Conservation (phyloP, 371 early-diverging fungal species). For the Furculomyces boomerangus region DNA sequence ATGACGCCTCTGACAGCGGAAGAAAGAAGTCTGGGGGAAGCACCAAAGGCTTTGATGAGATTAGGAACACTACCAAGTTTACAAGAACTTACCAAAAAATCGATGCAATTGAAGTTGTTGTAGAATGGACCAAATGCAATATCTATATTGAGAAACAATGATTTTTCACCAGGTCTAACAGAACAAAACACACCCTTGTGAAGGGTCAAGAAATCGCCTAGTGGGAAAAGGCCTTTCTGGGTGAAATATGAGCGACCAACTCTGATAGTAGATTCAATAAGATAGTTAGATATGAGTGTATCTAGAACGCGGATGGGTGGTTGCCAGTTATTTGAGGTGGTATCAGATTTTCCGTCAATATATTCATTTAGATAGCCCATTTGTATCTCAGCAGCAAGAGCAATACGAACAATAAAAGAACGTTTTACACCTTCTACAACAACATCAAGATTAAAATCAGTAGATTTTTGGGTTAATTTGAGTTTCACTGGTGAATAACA, state of each 20-base stretch:
- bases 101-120: conserved; percentile 19
- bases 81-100: background rate
- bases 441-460: conserved; percentile 4
- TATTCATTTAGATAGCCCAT: conserved; percentile 32
- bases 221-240: conserved; percentile 28
- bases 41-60: background rate
- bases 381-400: conserved; percentile 33
- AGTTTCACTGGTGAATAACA: conserved; percentile 26
- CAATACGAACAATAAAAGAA: conserved; percentile 25
- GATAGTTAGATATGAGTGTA: conserved; percentile 11
- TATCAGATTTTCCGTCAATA: conserved; percentile 18
- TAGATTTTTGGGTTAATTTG: conserved; percentile 5
- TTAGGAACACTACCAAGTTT: too few relatives aligned
- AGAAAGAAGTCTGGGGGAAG: background rate
- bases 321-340: conserved; percentile 18
- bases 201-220: conserved; percentile 62
- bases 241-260: conserved; percentile 76
- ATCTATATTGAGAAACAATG: conserved; percentile 63
- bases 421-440: conserved; percentile 8
- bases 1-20: background rate
- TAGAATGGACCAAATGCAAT: conserved; percentile 71
- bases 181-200: conserved; percentile 86
- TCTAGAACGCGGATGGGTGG: conserved; percentile 66
- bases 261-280: background rate
- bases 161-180: conserved; percentile 47